Evolutionary conservation across 495 filamentous ascomycete genomes (phyloP).

Genomic region (Penicillium canescens): DNA sequence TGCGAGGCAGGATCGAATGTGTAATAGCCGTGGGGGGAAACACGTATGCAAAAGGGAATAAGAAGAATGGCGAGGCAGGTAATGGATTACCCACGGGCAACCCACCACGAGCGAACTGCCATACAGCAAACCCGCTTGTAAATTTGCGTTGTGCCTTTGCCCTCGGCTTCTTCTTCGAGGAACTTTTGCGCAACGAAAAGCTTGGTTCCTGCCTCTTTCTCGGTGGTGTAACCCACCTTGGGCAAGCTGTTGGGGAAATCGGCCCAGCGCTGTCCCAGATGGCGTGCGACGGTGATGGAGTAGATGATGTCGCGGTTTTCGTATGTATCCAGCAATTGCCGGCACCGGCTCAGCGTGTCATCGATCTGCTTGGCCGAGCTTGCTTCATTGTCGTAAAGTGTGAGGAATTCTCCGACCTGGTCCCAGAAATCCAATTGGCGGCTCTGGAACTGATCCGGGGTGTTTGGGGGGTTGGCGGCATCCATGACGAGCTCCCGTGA

Average conservation of each 20-base stretch:
- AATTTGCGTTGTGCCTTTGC: conserved; percentile 76
- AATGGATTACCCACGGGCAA: conserved; percentile 39
- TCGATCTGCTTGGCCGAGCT: conserved; percentile 61
- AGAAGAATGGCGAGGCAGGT: conserved; percentile 2
- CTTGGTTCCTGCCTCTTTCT: conserved; percentile 69
- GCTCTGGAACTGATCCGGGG: conserved; percentile 53
- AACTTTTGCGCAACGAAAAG: conserved; percentile 80
- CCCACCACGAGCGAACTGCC: conserved; percentile 59
- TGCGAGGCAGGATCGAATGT: conserved; percentile 6
- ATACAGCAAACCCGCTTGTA: conserved; percentile 76
- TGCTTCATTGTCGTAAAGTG: conserved; percentile 61
- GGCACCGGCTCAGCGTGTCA: conserved; percentile 58
- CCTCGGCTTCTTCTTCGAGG: conserved; percentile 69
- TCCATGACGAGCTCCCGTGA: conserved; percentile 43
- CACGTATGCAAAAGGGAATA: conserved; percentile 11
- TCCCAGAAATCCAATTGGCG: conserved; percentile 81
- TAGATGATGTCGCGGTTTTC: conserved; percentile 94
- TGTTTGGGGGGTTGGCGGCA: conserved; percentile 37
- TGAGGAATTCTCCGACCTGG: conserved; percentile 69
- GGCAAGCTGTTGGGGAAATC: conserved; percentile 62
- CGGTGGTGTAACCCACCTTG: conserved; percentile 61
- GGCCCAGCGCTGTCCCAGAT: conserved; percentile 66
- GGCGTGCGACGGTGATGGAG: conserved; percentile 77
- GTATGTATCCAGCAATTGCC: conserved; percentile 68
- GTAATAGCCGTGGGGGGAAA: not conserved